Conservation (phyloP, 371 early-diverging fungal species). For the Dichotomocladium elegans region DNA sequence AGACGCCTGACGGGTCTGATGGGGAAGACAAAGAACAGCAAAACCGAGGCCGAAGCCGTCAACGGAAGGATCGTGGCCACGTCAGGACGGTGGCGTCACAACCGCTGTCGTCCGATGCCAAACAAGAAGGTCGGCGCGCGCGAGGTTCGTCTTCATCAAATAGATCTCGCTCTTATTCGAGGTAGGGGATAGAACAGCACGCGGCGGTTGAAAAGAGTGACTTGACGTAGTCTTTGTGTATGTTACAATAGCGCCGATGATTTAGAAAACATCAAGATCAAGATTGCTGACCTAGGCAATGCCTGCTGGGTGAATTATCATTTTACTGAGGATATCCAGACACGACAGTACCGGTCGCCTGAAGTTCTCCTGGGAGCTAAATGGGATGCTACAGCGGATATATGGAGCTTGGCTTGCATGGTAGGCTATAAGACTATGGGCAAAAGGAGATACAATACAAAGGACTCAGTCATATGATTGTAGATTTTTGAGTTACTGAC, state of each 20-base stretch:
- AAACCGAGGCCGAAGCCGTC: slow-evolving; percentile 32
- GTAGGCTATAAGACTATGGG: too few species aligned
- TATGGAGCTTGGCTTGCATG: slow-evolving; percentile 98
- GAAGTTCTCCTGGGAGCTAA: slow-evolving; percentile 95
- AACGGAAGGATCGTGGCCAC: slow-evolving; percentile 13
- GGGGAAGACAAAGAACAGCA: background rate
- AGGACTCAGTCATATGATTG: background rate
- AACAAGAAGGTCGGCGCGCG: background rate
- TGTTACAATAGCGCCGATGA: background rate
- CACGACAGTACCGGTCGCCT: slow-evolving; percentile 97
- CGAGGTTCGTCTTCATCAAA: background rate
- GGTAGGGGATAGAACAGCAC: too few species aligned
- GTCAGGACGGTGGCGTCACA: slow-evolving; percentile 37
- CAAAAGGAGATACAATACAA: too few species aligned
- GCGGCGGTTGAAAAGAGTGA: background rate
- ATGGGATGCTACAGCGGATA: slow-evolving; percentile 92
- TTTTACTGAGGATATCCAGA: slow-evolving; percentile 96
- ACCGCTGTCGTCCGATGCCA: slow-evolving; percentile 19
- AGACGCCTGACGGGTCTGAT: background rate
- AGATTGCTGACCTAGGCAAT: slow-evolving; percentile 97
- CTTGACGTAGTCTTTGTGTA: background rate
- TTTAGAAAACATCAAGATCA: slow-evolving; percentile 63
- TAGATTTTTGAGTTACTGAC: slow-evolving; percentile 86
- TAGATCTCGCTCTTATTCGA: background rate
- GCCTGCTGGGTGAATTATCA: slow-evolving; percentile 96